Evolutionary conservation across 2,329 filamentous ascomycete species (phyloP).

Genomic region (Aspergillus awamori): DNA sequence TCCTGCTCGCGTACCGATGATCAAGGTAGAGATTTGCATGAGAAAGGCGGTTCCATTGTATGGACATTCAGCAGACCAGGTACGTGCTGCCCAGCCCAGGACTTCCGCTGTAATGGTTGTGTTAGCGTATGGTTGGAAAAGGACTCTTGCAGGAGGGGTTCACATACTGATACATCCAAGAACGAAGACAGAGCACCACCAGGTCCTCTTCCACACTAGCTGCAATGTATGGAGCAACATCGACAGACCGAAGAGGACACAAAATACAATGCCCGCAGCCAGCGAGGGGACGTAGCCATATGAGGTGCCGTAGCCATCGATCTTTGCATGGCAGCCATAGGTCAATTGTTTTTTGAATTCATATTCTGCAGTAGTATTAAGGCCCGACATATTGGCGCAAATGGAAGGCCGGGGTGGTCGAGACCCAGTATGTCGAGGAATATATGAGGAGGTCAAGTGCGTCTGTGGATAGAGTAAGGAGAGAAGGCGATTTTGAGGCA

Average conservation of each 20-base stretch:
- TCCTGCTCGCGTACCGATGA: conserved; percentile 33
- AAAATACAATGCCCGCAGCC: conserved; percentile 39
- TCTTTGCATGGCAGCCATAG: conserved; percentile 30
- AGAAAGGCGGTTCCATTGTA: conserved; percentile 54
- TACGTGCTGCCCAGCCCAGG: conserved; percentile 53
- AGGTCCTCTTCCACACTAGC: conserved; percentile 40
- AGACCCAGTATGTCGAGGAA: background rate
- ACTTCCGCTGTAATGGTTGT: conserved; percentile 38
- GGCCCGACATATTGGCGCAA: conserved; percentile 11
- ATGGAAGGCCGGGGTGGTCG: background rate
- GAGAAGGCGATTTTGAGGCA: background rate
- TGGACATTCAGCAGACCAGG: conserved; percentile 54
- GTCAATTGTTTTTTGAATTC: conserved; percentile 17
- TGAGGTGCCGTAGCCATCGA: conserved; percentile 28
- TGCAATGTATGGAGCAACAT: conserved; percentile 41
- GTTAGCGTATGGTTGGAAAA: conserved; percentile 7
- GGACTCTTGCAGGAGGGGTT: background rate
- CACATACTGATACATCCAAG: conserved; percentile 41
- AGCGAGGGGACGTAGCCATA: conserved; percentile 42
- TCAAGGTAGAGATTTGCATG: conserved; percentile 53
- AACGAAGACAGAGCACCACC: conserved; percentile 44
- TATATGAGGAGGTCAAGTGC: background rate
- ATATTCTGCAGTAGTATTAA: conserved; percentile 9
- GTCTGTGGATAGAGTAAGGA: background rate
- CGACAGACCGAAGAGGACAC: conserved; percentile 38